A percentile compares a stretch with the other conserved stretches of the same genome.
Evolutionary conservation across 441 rosid species (phyloP).

Genomic region (Gossypium schwendimanii): DNA sequence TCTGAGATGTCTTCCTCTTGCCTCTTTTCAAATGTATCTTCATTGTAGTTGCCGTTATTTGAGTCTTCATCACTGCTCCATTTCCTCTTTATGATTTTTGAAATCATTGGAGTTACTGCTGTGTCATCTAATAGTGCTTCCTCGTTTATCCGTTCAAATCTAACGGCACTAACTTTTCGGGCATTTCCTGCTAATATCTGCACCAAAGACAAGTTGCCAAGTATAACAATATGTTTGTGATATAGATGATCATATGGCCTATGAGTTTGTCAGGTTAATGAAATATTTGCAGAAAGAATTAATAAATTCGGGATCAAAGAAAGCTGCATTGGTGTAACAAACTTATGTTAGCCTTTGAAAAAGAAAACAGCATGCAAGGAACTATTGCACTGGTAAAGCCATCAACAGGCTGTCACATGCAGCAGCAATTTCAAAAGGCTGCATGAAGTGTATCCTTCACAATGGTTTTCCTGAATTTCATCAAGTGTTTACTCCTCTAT

Average conservation of each 20-base stretch:
- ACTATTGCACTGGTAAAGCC: not conserved
- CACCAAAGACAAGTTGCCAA: constrained; percentile 10
- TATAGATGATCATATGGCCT: not conserved
- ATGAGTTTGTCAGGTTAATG: not conserved
- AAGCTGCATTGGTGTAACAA: not conserved
- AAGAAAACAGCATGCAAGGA: not conserved
- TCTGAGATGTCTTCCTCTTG: constrained; percentile 36
- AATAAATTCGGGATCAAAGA: not conserved
- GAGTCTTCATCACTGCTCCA: constrained; percentile 61
- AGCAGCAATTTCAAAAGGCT: constrained; percentile 2
- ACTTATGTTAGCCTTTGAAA: not conserved
- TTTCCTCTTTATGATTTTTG: constrained; percentile 72
- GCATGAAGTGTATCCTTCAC: not conserved
- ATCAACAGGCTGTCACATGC: not conserved
- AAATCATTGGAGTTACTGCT: constrained; percentile 65
- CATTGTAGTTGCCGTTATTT: constrained; percentile 24
- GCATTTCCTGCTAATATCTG: constrained; percentile 97
- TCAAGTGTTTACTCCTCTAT: no score
- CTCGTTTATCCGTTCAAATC: constrained; percentile 66
- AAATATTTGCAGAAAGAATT: not conserved
- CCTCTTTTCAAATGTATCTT: constrained; percentile 29
- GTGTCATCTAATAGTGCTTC: constrained; percentile 48
- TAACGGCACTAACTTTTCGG: constrained; percentile 86
- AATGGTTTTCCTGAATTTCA: no score
- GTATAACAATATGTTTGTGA: not conserved